Percentiles rank a stretch among this genome's conserved stretches.
Conservation (phyloP, 306 rosid species). For the Abrus precatorius region DNA sequence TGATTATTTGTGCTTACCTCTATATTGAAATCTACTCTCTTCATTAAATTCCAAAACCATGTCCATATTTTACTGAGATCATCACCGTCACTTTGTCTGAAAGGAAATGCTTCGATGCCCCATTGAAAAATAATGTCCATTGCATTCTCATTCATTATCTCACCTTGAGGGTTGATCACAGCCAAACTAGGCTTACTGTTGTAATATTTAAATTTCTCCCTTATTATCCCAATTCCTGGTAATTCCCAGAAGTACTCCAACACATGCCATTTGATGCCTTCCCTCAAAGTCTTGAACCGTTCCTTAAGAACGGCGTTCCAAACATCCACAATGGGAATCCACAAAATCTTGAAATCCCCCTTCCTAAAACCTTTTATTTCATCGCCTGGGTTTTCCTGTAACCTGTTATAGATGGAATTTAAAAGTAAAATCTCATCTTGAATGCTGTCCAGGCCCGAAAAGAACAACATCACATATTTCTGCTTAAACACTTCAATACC, state of each 20-base stretch:
- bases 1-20: conserved; percentile 18
- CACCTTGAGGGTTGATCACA: conserved; percentile 40
- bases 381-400: conserved; percentile 27
- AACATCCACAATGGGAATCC: conserved; percentile 46
- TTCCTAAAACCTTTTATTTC: conserved; percentile 31
- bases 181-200: conserved; percentile 18
- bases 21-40: conserved; percentile 19
- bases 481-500: conserved; percentile 50
- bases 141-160: conserved; percentile 40
- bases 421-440: conserved; percentile 45
- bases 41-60: conserved; percentile 51
- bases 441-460: conserved; percentile 42
- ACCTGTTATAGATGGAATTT: conserved; percentile 33
- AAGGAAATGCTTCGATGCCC: conserved; percentile 53
- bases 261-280: conserved; percentile 38
- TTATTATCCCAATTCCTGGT: conserved; percentile 30
- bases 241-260: conserved; percentile 40
- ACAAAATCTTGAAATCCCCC: conserved; percentile 50
- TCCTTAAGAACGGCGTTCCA: neutral
- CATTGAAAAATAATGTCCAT: conserved; percentile 45
- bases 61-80: conserved; percentile 39
- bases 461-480: conserved; percentile 44
- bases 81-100: conserved; percentile 41
- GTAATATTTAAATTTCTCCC: conserved; percentile 28
- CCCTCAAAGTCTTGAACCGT: neutral